Percentiles rank a stretch among this genome's conserved stretches.
Conservation (phyloP, 805 yeast species). For the Cyberlindnera amylophila region DNA sequence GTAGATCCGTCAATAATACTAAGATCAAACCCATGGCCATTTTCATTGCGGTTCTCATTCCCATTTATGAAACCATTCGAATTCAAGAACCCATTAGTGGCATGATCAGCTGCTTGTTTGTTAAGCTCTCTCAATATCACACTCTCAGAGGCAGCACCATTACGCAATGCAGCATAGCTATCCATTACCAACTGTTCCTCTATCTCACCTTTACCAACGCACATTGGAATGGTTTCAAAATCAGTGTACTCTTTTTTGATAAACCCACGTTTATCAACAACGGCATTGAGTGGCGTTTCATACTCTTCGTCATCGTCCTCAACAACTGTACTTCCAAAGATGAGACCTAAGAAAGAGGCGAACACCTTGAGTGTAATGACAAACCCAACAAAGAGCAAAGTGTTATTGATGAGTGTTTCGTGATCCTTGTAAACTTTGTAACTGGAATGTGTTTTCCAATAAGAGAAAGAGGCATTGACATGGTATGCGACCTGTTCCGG, state of each 20-base stretch:
- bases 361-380: slow-evolving; percentile 3
- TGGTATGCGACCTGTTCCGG: slow-evolving; percentile 3
- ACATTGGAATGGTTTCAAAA: slow-evolving; percentile 14
- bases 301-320: not conserved
- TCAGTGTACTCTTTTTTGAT: slow-evolving; percentile 7
- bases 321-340: not conserved
- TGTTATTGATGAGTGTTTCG: slow-evolving; percentile 2
- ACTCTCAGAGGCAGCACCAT: slow-evolving; percentile 1
- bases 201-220: slow-evolving; percentile 13
- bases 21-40: not conserved
- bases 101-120: not conserved
- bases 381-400: slow-evolving; percentile 3
- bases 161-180: slow-evolving; percentile 2
- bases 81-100: not conserved
- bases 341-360: not conserved
- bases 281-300: not conserved
- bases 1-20: slow-evolving; percentile 14
- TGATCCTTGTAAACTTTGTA: slow-evolving; percentile 11
- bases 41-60: not conserved
- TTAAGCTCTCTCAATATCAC: slow-evolving; percentile 6
- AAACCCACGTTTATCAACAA: not conserved
- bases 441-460: slow-evolving; percentile 10
- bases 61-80: not conserved
- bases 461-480: not conserved
- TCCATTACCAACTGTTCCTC: slow-evolving; percentile 12